Conservation (phyloP, 2,329 filamentous ascomycete species). For the Gnomoniopsis smithogilvyi region DNA sequence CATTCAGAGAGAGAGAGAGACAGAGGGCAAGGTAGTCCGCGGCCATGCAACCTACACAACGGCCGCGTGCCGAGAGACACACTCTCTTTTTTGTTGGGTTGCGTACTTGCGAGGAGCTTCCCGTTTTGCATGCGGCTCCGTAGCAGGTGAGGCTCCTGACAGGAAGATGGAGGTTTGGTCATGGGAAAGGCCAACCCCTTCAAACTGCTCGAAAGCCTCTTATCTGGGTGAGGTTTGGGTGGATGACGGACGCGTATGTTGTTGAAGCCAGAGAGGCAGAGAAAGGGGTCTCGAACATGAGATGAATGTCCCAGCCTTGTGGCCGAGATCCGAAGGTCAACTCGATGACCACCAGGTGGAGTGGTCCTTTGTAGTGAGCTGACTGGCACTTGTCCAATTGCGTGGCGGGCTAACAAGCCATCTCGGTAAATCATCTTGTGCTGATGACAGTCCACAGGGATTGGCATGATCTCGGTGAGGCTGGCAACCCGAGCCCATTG, state of each 20-base stretch:
- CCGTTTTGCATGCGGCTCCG: neutral
- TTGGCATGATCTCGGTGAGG: no score
- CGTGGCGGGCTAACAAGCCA: neutral
- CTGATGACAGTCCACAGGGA: neutral
- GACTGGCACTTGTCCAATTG: neutral
- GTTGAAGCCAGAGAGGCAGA: neutral
- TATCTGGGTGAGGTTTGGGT: neutral
- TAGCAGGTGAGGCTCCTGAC: conserved; percentile 1
- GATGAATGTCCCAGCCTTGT: neutral
- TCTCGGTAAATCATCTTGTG: neutral
- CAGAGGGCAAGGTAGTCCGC: neutral
- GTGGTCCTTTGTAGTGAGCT: neutral
- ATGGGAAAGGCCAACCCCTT: neutral
- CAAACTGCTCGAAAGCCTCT: neutral
- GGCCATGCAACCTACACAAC: no score
- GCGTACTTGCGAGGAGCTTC: neutral
- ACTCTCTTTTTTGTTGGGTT: conserved; percentile 3
- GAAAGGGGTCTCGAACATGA: neutral
- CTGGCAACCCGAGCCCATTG: no score
- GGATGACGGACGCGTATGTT: neutral
- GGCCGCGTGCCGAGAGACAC: neutral
- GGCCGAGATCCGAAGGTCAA: neutral
- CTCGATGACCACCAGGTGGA: neutral
- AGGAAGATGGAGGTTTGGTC: neutral
- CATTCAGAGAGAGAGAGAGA: no score